Percentiles rank a stretch among this genome's conserved stretches.
Evolutionary conservation across 805 yeast genomes (phyloP).

Genomic region (Deakozyma indianensis): DNA sequence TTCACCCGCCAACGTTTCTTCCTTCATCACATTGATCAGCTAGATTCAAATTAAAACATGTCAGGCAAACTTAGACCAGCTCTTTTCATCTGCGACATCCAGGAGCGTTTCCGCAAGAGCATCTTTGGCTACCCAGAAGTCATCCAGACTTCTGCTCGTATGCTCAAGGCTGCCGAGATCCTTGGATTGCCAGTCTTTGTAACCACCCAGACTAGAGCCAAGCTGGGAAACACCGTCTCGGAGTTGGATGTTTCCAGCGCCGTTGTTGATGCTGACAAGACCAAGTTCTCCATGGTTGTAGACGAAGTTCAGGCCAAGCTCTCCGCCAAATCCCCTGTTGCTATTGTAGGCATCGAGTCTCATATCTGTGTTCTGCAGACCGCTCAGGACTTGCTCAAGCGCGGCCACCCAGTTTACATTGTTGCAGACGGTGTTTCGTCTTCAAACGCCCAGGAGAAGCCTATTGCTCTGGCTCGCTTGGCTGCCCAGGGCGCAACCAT

Average conservation of each 20-base stretch:
- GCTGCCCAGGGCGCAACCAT: conserved; percentile 9
- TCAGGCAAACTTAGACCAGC: conserved; percentile 5
- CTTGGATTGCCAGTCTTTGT: conserved; percentile 10
- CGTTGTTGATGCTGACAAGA: conserved; percentile 9
- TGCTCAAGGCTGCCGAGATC: conserved; percentile 8
- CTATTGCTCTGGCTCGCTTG: conserved; percentile 10
- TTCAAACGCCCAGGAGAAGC: conserved; percentile 8
- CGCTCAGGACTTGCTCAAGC: conserved; percentile 8
- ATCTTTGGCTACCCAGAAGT: conserved; percentile 10
- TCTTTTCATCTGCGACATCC: conserved; percentile 12
- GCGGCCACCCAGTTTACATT: conserved; percentile 10
- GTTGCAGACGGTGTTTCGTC: conserved; percentile 11
- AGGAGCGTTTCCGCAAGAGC: conserved; percentile 8
- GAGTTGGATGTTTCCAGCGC: conserved; percentile 10
- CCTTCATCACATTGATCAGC: too few relatives aligned
- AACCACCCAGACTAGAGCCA: conserved; percentile 10
- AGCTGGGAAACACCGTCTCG: conserved; percentile 10
- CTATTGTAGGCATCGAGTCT: conserved; percentile 12
- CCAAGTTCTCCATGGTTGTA: conserved; percentile 11
- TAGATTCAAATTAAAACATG: too few relatives aligned
- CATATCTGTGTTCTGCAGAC: conserved; percentile 13
- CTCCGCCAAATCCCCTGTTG: conserved; percentile 6
- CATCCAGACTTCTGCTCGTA: conserved; percentile 6
- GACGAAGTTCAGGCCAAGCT: conserved; percentile 8
- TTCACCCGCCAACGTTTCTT: too few relatives aligned